These are phyloP conservation scores for Phylloporus sp. DNA, from an alignment of 768 basidiomycete genomes.

Conservation along the genomic window DNA sequence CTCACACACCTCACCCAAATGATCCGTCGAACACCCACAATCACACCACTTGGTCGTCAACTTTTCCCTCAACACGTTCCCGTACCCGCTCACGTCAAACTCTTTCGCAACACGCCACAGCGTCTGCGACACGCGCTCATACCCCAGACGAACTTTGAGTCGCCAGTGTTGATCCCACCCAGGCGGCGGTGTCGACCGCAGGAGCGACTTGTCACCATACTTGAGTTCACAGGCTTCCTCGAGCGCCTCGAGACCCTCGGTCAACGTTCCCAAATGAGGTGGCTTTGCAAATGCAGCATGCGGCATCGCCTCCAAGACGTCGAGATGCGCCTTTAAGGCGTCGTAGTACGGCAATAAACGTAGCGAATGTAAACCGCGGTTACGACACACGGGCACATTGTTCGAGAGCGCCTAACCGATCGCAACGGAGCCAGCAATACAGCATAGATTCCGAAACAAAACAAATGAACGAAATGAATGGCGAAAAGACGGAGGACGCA, in stretches of 20 bases:
- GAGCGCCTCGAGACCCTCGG: conserved; percentile 57
- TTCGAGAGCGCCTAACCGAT: conserved; percentile 60
- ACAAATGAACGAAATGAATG: background rate
- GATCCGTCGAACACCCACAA: conserved; percentile 77
- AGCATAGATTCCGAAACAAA: background rate
- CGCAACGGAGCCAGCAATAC: background rate
- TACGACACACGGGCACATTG: conserved; percentile 59
- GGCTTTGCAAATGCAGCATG: conserved; percentile 59
- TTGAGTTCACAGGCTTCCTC: conserved; percentile 62
- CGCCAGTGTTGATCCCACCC: conserved; percentile 59
- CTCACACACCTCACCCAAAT: conserved; percentile 74
- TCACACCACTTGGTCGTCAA: conserved; percentile 75
- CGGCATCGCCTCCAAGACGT: conserved; percentile 56
- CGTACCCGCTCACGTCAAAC: conserved; percentile 72
- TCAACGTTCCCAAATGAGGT: conserved; percentile 56
- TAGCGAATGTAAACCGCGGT: conserved; percentile 63
- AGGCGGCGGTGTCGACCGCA: conserved; percentile 30
- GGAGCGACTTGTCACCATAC: conserved; percentile 38
- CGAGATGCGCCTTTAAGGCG: conserved; percentile 58
- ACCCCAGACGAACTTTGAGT: conserved; percentile 56
- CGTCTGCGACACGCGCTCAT: conserved; percentile 59
- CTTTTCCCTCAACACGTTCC: conserved; percentile 65
- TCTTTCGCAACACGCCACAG: conserved; percentile 69
- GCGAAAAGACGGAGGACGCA: conserved; percentile 33
- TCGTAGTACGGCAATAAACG: conserved; percentile 60